phyloP scores from a whole-genome alignment of 306 rosid genomes.

The Trifolium pratense region DNA sequence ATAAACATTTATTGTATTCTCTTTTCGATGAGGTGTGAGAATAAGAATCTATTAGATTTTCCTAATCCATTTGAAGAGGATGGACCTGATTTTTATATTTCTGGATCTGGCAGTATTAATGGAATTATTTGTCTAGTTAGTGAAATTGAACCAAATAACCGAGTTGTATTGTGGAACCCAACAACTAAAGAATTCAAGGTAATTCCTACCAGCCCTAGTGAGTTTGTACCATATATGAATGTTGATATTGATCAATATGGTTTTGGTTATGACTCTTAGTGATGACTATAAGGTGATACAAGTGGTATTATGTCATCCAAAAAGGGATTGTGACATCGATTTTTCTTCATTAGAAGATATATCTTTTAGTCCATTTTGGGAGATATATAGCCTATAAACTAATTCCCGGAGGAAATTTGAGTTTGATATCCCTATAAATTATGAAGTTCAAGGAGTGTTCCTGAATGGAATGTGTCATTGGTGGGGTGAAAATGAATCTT shows the following conservation, averaged over 20 bases:
- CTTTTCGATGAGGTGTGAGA: too few species aligned
- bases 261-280: background rate
- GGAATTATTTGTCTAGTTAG: background rate
- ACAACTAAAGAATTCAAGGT: background rate
- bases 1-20: too few species aligned
- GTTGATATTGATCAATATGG: background rate
- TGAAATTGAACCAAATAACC: background rate
- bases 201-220: background rate
- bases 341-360: background rate
- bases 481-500: background rate
- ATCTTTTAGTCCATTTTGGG: background rate
- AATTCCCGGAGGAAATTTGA: background rate
- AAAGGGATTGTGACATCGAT: background rate
- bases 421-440: background rate
- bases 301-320: background rate
- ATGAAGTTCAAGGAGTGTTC: background rate
- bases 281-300: constrained; percentile 3
- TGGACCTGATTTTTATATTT: background rate
- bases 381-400: background rate
- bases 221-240: background rate
- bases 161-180: background rate
- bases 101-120: background rate
- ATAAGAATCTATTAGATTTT: too few species aligned
- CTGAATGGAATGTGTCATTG: background rate
- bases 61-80: background rate